Conservation (phyloP, 345 rosid species). For the Geranium brycei region DNA sequence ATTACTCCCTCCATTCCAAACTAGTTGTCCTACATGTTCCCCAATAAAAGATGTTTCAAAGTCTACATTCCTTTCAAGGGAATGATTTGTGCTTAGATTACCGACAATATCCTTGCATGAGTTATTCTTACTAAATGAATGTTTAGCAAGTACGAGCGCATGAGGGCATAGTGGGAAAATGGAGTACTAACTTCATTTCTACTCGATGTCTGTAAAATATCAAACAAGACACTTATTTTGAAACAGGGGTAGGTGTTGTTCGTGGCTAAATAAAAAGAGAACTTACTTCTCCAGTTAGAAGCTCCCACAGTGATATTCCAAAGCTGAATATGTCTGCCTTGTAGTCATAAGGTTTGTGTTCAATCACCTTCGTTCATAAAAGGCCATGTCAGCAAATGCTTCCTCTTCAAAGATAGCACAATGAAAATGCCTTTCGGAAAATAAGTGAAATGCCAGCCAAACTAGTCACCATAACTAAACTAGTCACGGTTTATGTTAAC, state of each 20-base stretch:
- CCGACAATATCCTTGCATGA: too few relatives aligned
- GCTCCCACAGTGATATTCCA: slow-evolving; percentile 82
- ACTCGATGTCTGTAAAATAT: too few relatives aligned
- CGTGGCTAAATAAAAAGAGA: neutral
- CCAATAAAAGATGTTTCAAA: too few relatives aligned
- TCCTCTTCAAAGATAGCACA: neutral
- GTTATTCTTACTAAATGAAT: too few relatives aligned
- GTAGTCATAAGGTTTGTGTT: slow-evolving; percentile 80
- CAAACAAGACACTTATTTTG: neutral
- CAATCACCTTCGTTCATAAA: slow-evolving; percentile 64
- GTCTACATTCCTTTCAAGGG: too few relatives aligned
- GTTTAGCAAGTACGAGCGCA: too few relatives aligned
- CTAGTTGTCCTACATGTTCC: too few relatives aligned
- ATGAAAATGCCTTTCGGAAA: neutral
- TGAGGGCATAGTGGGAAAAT: too few relatives aligned
- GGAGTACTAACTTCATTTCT: too few relatives aligned
- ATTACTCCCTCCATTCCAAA: too few relatives aligned
- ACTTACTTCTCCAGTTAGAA: slow-evolving; percentile 81
- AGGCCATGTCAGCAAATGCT: slow-evolving; percentile 5
- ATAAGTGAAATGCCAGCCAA: neutral
- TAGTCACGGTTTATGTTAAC: neutral
- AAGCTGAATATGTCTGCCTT: slow-evolving; percentile 91
- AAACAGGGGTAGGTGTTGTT: too few relatives aligned
- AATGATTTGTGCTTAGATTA: too few relatives aligned
- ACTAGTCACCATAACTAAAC: neutral